Percentiles rank a stretch among this genome's conserved stretches.
Evolutionary conservation across 345 rosid species (phyloP).

Genomic region (Pistacia vera): DNA sequence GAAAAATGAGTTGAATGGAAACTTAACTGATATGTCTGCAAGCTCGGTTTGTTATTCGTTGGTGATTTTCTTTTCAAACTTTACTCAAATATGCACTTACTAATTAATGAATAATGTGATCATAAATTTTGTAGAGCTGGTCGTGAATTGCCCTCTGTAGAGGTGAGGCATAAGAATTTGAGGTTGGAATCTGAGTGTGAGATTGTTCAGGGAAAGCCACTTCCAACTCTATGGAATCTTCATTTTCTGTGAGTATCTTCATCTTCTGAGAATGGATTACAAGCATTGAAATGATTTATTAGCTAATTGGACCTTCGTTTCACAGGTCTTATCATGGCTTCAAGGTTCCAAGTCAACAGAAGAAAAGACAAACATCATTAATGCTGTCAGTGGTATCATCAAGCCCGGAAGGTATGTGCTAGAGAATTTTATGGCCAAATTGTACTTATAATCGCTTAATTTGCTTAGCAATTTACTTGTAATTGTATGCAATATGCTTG

Average conservation of each 20-base stretch:
- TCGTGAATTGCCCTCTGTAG: constrained; percentile 38
- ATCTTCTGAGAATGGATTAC: background rate
- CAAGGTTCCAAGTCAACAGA: constrained; percentile 37
- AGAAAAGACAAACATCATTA: constrained; percentile 59
- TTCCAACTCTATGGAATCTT: constrained; percentile 68
- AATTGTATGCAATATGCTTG: too few relatives aligned
- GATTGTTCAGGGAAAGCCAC: constrained; percentile 64
- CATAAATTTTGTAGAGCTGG: constrained; percentile 34
- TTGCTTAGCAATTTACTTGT: too few relatives aligned
- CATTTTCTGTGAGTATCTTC: constrained; percentile 50
- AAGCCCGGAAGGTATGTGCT: constrained; percentile 61
- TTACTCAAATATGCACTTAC: background rate
- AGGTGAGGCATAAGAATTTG: constrained; percentile 42
- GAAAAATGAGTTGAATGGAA: background rate
- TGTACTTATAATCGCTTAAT: too few relatives aligned
- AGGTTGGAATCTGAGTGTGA: constrained; percentile 42
- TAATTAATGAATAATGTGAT: background rate
- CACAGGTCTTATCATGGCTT: constrained; percentile 45
- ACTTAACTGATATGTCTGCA: background rate
- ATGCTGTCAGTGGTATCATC: constrained; percentile 52
- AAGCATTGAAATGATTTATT: too few relatives aligned
- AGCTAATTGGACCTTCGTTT: background rate
- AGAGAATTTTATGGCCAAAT: too few relatives aligned
- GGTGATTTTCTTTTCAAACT: too few relatives aligned
- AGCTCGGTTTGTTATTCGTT: too few relatives aligned